phyloP scores from a whole-genome alignment of 805 yeast genomes.

The Candida palmyrensis region DNA sequence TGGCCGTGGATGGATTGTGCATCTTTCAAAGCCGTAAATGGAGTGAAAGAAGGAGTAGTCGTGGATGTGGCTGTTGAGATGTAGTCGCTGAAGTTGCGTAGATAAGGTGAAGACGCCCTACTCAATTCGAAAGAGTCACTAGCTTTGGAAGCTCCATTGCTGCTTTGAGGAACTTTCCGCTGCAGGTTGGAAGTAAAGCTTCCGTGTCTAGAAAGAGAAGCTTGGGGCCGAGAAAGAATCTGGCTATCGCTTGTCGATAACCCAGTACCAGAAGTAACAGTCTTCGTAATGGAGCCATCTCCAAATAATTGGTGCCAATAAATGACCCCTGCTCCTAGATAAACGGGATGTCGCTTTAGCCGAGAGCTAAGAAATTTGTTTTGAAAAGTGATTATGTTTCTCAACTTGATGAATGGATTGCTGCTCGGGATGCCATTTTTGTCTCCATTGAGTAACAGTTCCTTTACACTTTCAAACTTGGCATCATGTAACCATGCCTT shows the following conservation, averaged over 20 bases:
- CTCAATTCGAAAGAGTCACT: too few species aligned
- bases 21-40: too few species aligned
- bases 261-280: too few species aligned
- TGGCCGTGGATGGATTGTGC: too few species aligned
- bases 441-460: constrained; percentile 29
- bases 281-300: constrained; percentile 15
- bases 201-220: not conserved
- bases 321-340: constrained; percentile 33
- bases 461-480: constrained; percentile 31
- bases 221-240: constrained; percentile 4
- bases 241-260: too few species aligned
- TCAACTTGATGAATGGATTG: constrained; percentile 55
- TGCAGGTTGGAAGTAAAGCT: too few species aligned
- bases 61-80: constrained; percentile 2
- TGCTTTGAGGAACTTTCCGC: too few species aligned
- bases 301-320: constrained; percentile 30
- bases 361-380: constrained; percentile 29
- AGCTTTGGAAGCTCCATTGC: too few species aligned
- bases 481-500: constrained; percentile 8
- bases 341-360: constrained; percentile 26
- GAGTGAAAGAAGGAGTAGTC: not conserved
- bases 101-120: constrained; percentile 3
- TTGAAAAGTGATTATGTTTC: constrained; percentile 25
- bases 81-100: constrained; percentile 4
- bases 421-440: constrained; percentile 35